Percentiles rank a stretch among this genome's conserved stretches.
phyloP scores from a whole-genome alignment of 805 yeast genomes.

The Kuraishia ogatae region DNA sequence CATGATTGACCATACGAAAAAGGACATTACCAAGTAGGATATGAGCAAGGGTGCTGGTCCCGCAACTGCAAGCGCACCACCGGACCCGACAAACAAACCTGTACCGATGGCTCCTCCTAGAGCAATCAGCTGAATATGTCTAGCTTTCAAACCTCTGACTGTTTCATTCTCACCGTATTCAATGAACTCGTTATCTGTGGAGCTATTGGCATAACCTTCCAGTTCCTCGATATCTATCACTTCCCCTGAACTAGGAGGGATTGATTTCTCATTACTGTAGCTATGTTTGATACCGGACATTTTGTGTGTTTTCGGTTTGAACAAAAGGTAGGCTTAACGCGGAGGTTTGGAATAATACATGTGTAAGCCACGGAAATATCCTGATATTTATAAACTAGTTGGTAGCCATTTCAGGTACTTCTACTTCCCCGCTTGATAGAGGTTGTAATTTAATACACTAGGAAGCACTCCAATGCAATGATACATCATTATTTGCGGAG shows the following conservation, averaged over 20 bases:
- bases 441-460: neutral
- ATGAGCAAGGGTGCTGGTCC: slow-evolving; percentile 33
- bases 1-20: slow-evolving; percentile 59
- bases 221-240: neutral
- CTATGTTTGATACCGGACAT: neutral
- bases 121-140: slow-evolving; percentile 57
- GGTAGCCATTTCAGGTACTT: neutral
- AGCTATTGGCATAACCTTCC: neutral
- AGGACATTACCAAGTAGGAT: slow-evolving; percentile 55
- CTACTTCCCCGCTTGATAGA: neutral
- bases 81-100: slow-evolving; percentile 44
- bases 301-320: neutral
- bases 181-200: neutral
- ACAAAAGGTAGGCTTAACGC: too few relatives aligned
- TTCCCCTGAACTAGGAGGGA: neutral
- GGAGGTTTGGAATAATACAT: neutral
- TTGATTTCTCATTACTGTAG: neutral
- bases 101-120: slow-evolving; percentile 71
- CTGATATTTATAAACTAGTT: neutral
- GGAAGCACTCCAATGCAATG: neutral
- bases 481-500: neutral
- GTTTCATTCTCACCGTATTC: slow-evolving; percentile 5
- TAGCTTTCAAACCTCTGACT: slow-evolving; percentile 34
- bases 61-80: slow-evolving; percentile 25
- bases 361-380: neutral